Evolutionary conservation across 2,329 filamentous ascomycete genomes (phyloP), one percentile per base, ranked within the genome.

Genomic region (Claviceps africana): DNA sequence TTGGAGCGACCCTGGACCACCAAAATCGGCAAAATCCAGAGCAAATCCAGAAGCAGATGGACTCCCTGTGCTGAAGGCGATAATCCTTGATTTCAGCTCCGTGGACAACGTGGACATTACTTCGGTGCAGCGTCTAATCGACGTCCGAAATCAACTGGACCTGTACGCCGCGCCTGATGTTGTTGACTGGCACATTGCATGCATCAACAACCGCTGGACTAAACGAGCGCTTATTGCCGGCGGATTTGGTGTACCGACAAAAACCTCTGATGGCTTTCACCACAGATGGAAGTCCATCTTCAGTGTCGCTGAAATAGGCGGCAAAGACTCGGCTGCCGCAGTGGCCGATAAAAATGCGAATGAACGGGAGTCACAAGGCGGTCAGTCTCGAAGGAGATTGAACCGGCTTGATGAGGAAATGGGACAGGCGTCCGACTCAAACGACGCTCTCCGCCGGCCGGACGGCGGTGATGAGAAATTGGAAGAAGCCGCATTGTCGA

Each of bases 151-250:
- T 66, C 90, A 96, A 64, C 81, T 97, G 28, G 91, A 96, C 65
- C 77, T 82, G 21, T 95, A 95, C 64, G 79, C 88, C 1, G 68
- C 84, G 0, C 91, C 91, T 0, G 82, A 89, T 21, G 74, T 77
- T 2, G 90, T 97, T 4, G 88, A 96, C 65, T 97, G 91, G 90
- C 93, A 97, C 68, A 84, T 97, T 57, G 88, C 90, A n/a, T 85
- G 83, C 68, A 86, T 97, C 71, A 89, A 84, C 70, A 96, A 93
- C 72, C 58, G 62, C 47, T 96, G 91, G 91, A 91, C 89, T 25
- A 95, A 95, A 72, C 85, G 89, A 33, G 90, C 88, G 4, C 81
- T 97, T 44, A 85, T 84, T 4, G 81, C 86, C 2, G 91, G 86
- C 25, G 91, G 91, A 13, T 97, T 97, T 62, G 91, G 91, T 1